Conservation (phyloP, 2,329 filamentous ascomycete species). For the Phialophora expanda region DNA sequence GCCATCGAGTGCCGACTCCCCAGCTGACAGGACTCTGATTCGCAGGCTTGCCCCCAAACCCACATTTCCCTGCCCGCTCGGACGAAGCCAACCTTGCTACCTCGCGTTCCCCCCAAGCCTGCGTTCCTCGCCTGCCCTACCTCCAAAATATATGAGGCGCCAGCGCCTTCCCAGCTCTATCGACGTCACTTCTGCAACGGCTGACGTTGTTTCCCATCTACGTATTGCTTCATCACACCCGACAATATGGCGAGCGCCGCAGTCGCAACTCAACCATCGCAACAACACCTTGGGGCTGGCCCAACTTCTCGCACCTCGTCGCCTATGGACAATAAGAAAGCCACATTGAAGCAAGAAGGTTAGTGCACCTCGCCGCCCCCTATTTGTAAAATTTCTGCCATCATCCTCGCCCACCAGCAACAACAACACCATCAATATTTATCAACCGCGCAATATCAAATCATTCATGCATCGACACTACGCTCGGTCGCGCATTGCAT, state of each 20-base stretch:
- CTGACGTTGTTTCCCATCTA: conserved; percentile 38
- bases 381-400: conserved; percentile 33
- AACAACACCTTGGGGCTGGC: conserved; percentile 39
- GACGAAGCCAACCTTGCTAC: conserved; percentile 27
- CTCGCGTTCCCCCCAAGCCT: conserved; percentile 28
- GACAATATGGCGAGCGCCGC: conserved; percentile 38
- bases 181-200: conserved; percentile 39
- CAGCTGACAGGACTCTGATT: conserved; percentile 36
- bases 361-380: conserved; percentile 33
- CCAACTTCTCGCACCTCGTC: conserved; percentile 46
- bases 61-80: conserved; percentile 28
- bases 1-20: conserved; percentile 32
- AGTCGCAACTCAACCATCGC: conserved; percentile 38
- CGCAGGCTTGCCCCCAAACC: conserved; percentile 27
- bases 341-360: conserved; percentile 49
- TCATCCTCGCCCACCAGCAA: conserved; percentile 1
- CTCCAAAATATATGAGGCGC: conserved; percentile 37
- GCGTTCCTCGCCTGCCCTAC: conserved; percentile 31
- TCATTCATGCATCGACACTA: conserved; percentile 14
- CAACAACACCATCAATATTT: conserved; percentile 21
- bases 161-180: conserved; percentile 36
- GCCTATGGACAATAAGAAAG: conserved; percentile 53
- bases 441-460: conserved; percentile 23
- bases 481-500: conserved; percentile 3
- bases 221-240: conserved; percentile 38